Evolutionary conservation across 768 basidiomycete species (phyloP).

Genomic region (Cystobasidium ongulense): DNA sequence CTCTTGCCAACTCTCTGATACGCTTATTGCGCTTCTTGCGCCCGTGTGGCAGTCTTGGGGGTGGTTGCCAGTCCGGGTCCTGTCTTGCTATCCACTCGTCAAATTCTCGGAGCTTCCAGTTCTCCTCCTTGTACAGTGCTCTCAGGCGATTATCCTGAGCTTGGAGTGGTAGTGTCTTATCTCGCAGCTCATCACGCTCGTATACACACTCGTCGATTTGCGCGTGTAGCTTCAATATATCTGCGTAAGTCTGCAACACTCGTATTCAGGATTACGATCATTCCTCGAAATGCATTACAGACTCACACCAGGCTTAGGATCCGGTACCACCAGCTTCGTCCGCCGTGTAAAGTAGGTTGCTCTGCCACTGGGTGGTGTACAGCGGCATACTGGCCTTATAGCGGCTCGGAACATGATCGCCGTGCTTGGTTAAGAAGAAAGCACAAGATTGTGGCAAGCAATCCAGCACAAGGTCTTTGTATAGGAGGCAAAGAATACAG

Average conservation of each 20-base stretch:
- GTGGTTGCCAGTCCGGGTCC: background rate
- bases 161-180: conserved; percentile 11
- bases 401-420: background rate
- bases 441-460: background rate
- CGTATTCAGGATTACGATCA: background rate
- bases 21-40: background rate
- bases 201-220: conserved; percentile 17
- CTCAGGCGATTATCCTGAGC: conserved; percentile 15
- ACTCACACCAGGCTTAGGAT: conserved; percentile 6
- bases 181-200: conserved; percentile 17
- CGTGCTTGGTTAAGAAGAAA: background rate
- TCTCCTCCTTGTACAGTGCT: conserved; percentile 6
- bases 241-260: conserved; percentile 5
- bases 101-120: conserved; percentile 20
- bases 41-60: background rate
- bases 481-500: too few species aligned
- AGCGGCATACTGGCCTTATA: background rate
- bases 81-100: conserved; percentile 11
- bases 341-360: conserved; percentile 10
- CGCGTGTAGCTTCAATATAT: conserved; percentile 16
- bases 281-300: background rate
- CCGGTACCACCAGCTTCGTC: background rate
- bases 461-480: too few species aligned
- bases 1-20: background rate
- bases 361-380: background rate